These are phyloP conservation scores for Arabis alpina DNA, from an alignment of 345 rosid genomes.

Conservation along the genomic window DNA sequence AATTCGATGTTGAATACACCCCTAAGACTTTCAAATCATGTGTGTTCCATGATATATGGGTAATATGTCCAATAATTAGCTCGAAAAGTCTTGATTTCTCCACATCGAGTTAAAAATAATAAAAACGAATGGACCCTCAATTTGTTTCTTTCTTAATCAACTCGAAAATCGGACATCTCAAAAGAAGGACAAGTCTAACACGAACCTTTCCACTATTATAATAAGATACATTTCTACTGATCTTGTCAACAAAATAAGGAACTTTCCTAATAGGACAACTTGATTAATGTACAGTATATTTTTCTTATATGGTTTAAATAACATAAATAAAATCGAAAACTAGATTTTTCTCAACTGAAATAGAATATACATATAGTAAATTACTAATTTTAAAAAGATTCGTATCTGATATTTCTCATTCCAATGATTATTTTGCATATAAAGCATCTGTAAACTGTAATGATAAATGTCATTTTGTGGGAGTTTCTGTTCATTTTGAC, in stretches of 20 bases:
- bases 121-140: neutral
- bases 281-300: neutral
- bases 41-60: conserved; percentile 6
- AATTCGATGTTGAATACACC: no score
- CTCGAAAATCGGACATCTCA: neutral
- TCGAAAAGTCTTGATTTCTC: neutral
- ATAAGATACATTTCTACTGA: neutral
- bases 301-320: neutral
- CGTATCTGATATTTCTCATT: conserved; percentile 6
- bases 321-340: neutral
- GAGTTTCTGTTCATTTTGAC: no score
- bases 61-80: conserved; percentile 18
- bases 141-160: neutral
- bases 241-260: neutral
- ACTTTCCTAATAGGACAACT: neutral
- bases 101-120: neutral
- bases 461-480: no score
- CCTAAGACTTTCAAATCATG: no score
- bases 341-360: neutral
- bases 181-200: conserved; percentile 19
- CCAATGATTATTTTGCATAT: neutral
- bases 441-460: no score
- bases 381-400: neutral
- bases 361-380: neutral
- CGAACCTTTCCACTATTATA: conserved; percentile 14